phyloP scores from a whole-genome alignment of 257 asterid genomes.

The Euphrasia confusa region DNA sequence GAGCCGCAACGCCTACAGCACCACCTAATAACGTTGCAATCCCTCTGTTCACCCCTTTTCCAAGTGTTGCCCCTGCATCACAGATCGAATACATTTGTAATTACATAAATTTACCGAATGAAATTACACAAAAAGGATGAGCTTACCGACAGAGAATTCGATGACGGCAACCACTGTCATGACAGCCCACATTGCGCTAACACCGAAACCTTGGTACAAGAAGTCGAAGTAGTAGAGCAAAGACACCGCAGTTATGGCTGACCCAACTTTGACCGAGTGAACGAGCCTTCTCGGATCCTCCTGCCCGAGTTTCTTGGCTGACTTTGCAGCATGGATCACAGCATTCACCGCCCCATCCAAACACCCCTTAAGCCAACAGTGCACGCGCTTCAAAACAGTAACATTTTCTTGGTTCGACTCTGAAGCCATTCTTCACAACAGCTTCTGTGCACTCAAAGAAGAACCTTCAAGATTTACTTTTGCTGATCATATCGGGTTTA shows the following conservation, averaged over 20 bases:
- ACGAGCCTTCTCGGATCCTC: conserved; percentile 35
- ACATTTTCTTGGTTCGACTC: conserved; percentile 24
- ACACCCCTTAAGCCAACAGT: conserved; percentile 20
- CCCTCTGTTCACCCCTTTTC: conserved; percentile 53
- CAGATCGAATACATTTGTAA: too few species aligned
- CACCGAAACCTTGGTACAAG: conserved; percentile 36
- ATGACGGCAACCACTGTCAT: conserved; percentile 46
- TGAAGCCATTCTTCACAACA: conserved; percentile 25
- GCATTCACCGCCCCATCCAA: neutral
- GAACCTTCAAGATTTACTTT: neutral
- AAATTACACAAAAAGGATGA: too few species aligned
- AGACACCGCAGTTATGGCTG: conserved; percentile 32
- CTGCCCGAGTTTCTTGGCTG: conserved; percentile 21
- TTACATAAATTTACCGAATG: too few species aligned
- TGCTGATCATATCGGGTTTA: too few species aligned
- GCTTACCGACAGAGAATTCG: conserved; percentile 40
- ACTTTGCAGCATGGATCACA: conserved; percentile 3
- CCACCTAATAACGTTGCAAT: conserved; percentile 49
- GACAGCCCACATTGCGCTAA: conserved; percentile 47
- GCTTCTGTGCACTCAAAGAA: neutral
- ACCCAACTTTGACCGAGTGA: conserved; percentile 35
- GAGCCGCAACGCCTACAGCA: conserved; percentile 42
- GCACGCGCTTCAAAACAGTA: neutral
- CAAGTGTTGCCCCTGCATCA: conserved; percentile 59
- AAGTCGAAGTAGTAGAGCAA: conserved; percentile 37